phyloP scores from a whole-genome alignment of 2,329 filamentous ascomycete genomes.

The Trichophyton verrucosum region DNA sequence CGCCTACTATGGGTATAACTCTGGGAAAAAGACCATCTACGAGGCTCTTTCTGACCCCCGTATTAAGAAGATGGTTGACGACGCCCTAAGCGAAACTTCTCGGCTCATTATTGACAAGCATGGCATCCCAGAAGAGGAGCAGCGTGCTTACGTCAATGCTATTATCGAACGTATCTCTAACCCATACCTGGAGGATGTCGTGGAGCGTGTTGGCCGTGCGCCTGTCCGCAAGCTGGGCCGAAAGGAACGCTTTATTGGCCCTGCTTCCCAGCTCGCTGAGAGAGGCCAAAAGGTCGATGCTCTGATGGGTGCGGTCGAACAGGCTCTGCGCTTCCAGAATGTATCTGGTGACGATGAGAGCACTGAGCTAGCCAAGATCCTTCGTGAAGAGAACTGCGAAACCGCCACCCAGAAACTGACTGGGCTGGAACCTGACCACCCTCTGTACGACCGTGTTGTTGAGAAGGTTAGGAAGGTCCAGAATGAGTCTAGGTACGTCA shows the following conservation, averaged over 20 bases:
- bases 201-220: conserved; percentile 89
- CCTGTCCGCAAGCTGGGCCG: conserved; percentile 86
- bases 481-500: conserved; percentile 30
- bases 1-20: conserved; percentile 86
- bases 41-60: conserved; percentile 71
- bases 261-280: conserved; percentile 80
- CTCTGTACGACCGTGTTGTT: conserved; percentile 63
- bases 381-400: conserved; percentile 59
- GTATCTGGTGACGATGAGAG: conserved; percentile 87
- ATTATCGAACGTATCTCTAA: conserved; percentile 91
- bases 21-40: conserved; percentile 75
- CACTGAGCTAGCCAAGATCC: conserved; percentile 68
- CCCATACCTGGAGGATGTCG: conserved; percentile 79
- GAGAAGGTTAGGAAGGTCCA: conserved; percentile 76
- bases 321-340: conserved; percentile 90
- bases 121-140: conserved; percentile 59
- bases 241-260: conserved; percentile 92
- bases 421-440: conserved; percentile 62
- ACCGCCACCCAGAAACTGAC: conserved; percentile 71
- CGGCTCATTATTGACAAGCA: conserved; percentile 79
- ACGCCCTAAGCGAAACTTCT: conserved; percentile 74
- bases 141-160: conserved; percentile 77
- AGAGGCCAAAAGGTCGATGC: conserved; percentile 58
- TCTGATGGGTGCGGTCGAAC: conserved; percentile 73
- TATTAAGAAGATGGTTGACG: conserved; percentile 68